These are phyloP conservation scores for Nasturtium officinale DNA, from an alignment of 345 rosid genomes.

Conservation along the genomic window DNA sequence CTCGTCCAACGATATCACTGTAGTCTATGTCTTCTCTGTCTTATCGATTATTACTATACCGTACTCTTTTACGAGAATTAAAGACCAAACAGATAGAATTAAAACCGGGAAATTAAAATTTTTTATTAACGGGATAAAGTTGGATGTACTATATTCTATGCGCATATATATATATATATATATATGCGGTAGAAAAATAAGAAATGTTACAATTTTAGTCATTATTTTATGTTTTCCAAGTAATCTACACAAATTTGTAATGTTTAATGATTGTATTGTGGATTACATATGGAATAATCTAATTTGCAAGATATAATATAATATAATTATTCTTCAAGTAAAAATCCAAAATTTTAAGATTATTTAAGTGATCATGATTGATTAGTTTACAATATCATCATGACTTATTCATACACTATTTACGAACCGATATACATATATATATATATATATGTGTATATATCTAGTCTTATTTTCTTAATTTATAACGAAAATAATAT, in stretches of 20 bases:
- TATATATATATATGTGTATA: too few species aligned
- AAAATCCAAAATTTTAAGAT: not conserved
- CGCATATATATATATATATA: not conserved
- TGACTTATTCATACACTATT: not conserved
- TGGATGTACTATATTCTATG: conserved; percentile 19
- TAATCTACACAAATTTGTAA: conserved; percentile 2
- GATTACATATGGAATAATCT: conserved; percentile 8
- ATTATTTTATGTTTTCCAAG: conserved; percentile 3
- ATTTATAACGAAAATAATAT: not conserved
- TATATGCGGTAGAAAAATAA: not conserved
- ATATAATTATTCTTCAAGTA: not conserved
- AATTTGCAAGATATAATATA: not conserved
- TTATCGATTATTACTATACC: conserved; percentile 21
- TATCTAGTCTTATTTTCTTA: not conserved
- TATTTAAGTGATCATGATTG: not conserved
- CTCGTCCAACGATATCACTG: conserved; percentile 32
- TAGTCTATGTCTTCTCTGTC: conserved; percentile 21
- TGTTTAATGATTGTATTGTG: conserved; percentile 18
- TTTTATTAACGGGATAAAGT: conserved; percentile 6
- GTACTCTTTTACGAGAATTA: conserved; percentile 5
- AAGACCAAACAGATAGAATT: not conserved
- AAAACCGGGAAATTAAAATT: not conserved
- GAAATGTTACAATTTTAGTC: conserved; percentile 13
- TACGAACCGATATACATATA: not conserved
- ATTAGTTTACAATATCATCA: conserved; percentile 14